Evolutionary conservation across 345 rosid genomes (phyloP), one percentile per base, ranked within the genome.

Genomic region (Eucalyptus microcorys): DNA sequence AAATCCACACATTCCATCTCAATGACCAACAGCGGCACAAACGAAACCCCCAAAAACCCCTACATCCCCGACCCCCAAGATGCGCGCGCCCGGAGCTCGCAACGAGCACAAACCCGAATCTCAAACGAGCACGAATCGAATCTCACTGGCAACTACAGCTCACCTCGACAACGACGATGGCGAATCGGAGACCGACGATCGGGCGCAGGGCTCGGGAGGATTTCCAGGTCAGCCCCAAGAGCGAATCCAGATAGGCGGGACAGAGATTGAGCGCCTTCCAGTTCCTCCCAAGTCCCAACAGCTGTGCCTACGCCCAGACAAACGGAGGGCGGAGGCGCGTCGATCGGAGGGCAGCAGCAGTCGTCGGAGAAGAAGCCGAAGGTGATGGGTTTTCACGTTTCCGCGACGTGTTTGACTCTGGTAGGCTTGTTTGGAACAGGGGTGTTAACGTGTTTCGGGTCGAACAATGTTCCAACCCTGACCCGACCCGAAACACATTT

Each of bases 181-280:
- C 90, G 81, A 95, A 94, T 91, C 97, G 93, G 87, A 93, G 95
- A 94, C 93, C 93, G 61, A 52, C 52, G 89, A 89, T 92, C 91
- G 90, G 86, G 86, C 89, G 76, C n/a, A 79, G 47, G 83, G 83
- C 30, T 37, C 27, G 83, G 47, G 45, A 40, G 42, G 83, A 40
- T 37, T 21, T 21, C 47, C 47, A 26, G 83, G 47, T 22, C 55
- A 52, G 55, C 24, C 57, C 24, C 57, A 19, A 52, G 30, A 55
- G 68, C 34, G 37, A n/a, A 64, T 40, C 76, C 40, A 64, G 76
- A 64, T 30, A 2, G 68, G 15, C 32, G 19, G 76, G 76, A 27
- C 21, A n/a, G 37, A n/a, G 76, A n/a, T n/a, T 64, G 76, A 64
- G 76, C 76, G n/a, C 19, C 61, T 55, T 1, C 40, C 19, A 27